Conservation (phyloP, 345 rosid species). For the Aethionema arabicum region DNA sequence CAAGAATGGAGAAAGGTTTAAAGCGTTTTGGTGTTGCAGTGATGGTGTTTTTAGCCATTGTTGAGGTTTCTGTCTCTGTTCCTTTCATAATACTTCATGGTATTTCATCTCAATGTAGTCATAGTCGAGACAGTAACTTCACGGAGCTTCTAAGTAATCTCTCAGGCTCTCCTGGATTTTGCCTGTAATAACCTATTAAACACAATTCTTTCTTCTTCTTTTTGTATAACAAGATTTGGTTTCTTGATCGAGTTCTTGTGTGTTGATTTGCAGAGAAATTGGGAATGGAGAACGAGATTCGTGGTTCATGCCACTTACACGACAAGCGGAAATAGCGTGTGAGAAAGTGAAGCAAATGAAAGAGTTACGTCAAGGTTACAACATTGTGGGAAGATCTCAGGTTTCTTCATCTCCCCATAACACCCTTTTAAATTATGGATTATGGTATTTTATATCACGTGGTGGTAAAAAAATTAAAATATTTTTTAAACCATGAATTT, state of each 20-base stretch:
- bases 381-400: conserved; percentile 92
- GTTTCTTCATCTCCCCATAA: conserved; percentile 38
- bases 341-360: conserved; percentile 80
- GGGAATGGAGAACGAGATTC: conserved; percentile 85
- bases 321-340: conserved; percentile 72
- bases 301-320: conserved; percentile 82
- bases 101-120: conserved; percentile 56
- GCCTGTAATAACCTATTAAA: conserved; percentile 54
- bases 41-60: conserved; percentile 23
- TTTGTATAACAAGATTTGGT: not conserved
- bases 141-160: conserved; percentile 53
- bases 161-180: conserved; percentile 78
- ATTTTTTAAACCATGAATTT: too few species aligned
- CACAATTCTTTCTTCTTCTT: conserved; percentile 13
- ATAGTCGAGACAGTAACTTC: conserved; percentile 55
- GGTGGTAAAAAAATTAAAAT: too few species aligned
- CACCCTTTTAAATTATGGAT: not conserved
- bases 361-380: conserved; percentile 75
- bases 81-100: conserved; percentile 84
- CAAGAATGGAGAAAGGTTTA: conserved; percentile 16
- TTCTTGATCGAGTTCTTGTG: not conserved
- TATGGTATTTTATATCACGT: too few species aligned
- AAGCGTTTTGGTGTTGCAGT: conserved; percentile 21
- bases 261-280: conserved; percentile 60
- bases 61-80: conserved; percentile 47